Evolutionary conservation across 257 asterid genomes (phyloP), one percentile per base, ranked within the genome.

Genomic region (Phtheirospermum japonicum): DNA sequence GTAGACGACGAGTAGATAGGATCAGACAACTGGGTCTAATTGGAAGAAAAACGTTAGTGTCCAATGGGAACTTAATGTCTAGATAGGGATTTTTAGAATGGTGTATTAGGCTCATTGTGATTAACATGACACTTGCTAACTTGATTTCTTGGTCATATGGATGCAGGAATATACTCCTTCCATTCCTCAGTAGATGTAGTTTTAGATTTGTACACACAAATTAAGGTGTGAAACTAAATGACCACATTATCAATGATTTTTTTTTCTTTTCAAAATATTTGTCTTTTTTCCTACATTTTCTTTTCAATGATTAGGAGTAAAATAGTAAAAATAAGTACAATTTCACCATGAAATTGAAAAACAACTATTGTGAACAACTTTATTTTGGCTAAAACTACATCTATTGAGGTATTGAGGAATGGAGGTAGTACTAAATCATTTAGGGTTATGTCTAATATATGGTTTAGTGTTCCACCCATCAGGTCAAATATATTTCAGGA

Each of bases 41-140:
- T 42, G 8, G 17, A 42, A 12, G 13, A 42, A 42, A 11, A 11
- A 14, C 16, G 0, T 42, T 42, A 16, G 49, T 4, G 17, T 14
- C 5, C 49, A 12, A 13, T 1, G 49, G n/a, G 14, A 4, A 14
- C 49, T 42, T 42, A 42, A 14, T 6, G 17, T 42, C 5, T 13
- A 16, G 17, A 6, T 9, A 6, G 49, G 49, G n/a, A 0, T 42
- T 42, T 14, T 7, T 42, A 42, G 17, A 42, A 45, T 2, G 12
- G 18, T 28, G 9, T 31, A 53, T 33, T 46, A 48, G 43, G 53
- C 48, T 9, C 17, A 63, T 5, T 48, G 7, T 46, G 26, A 26
- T 50, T 7, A 52, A 53, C 16, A 54, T 18, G 51, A 42, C 63
- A 40, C 43, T 54, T 54, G 55, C 33, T 13, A 23, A 16, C 56